Evolutionary conservation across 192 early-diverging fungal species (phyloP).

Genomic region (Coemansia nantahalensis): DNA sequence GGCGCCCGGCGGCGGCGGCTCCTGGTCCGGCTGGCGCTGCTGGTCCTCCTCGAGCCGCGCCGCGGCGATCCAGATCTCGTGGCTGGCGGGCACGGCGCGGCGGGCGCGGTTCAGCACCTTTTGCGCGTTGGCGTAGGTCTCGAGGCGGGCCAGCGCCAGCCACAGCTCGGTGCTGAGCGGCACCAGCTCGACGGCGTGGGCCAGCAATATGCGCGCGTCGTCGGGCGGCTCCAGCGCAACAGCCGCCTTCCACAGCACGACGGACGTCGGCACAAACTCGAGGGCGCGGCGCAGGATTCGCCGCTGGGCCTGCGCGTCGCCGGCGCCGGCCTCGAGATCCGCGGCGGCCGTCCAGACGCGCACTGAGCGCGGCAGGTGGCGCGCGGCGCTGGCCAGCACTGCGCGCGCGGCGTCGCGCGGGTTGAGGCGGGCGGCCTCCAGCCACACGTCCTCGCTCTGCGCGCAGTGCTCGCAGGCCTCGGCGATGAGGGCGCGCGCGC

Average conservation of each 20-base stretch:
- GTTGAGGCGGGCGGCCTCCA: slow-evolving; percentile 92
- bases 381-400: slow-evolving; percentile 87
- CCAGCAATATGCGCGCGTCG: slow-evolving; percentile 86
- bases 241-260: slow-evolving; percentile 89
- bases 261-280: slow-evolving; percentile 90
- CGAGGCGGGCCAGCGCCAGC: slow-evolving; percentile 91
- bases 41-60: slow-evolving; percentile 89
- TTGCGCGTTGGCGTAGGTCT: slow-evolving; percentile 84
- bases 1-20: no score
- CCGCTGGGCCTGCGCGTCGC: slow-evolving; percentile 69
- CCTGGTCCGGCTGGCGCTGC: no score
- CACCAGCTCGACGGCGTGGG: slow-evolving; percentile 92
- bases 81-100: slow-evolving; percentile 74
- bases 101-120: slow-evolving; percentile 91
- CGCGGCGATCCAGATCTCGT: slow-evolving; percentile 95
- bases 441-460: slow-evolving; percentile 94
- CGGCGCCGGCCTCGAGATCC: slow-evolving; percentile 63
- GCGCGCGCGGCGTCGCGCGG: slow-evolving; percentile 79
- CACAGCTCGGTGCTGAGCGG: slow-evolving; percentile 90
- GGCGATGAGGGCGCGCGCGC: slow-evolving; percentile 83
- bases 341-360: slow-evolving; percentile 90
- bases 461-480: slow-evolving; percentile 95
- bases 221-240: slow-evolving; percentile 88
- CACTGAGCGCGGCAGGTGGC: slow-evolving; percentile 87
- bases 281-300: slow-evolving; percentile 85